Percentiles rank a stretch among this genome's conserved stretches.
phyloP scores from a whole-genome alignment of 495 filamentous ascomycete genomes.

The Hypomontagnella monticulosa region DNA sequence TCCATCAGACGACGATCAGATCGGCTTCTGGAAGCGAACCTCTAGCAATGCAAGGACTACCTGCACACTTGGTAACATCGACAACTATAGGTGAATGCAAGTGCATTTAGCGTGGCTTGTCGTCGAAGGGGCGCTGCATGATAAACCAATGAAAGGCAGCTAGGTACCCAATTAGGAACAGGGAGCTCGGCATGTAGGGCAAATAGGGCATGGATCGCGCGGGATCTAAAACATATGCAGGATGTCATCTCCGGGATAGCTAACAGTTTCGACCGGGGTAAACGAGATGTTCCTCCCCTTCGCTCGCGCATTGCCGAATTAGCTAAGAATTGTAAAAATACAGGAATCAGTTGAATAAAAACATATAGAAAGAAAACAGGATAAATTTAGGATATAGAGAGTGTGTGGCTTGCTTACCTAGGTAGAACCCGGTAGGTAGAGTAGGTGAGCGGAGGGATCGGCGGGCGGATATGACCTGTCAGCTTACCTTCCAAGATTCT shows the following conservation, averaged over 20 bases:
- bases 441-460: no score
- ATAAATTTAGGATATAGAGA: no score
- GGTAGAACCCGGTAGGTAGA: no score
- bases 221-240: constrained; percentile 18
- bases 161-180: constrained; percentile 6
- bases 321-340: no score
- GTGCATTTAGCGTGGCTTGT: constrained; percentile 1
- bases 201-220: constrained; percentile 1
- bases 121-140: no score
- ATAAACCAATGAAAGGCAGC: no score
- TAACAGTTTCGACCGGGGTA: not conserved
- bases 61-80: not conserved
- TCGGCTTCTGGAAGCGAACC: not conserved
- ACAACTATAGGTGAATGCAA: not conserved
- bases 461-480: no score
- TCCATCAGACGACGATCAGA: not conserved
- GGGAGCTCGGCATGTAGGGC: not conserved
- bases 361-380: no score
- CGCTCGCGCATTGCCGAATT: no score
- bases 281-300: not conserved
- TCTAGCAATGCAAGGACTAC: not conserved
- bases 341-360: no score
- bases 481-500: no score
- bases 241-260: constrained; percentile 10
- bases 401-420: no score